These are phyloP conservation scores for Boletellus ananiceps DNA, from an alignment of 768 basidiomycete species.

Conservation along the genomic window DNA sequence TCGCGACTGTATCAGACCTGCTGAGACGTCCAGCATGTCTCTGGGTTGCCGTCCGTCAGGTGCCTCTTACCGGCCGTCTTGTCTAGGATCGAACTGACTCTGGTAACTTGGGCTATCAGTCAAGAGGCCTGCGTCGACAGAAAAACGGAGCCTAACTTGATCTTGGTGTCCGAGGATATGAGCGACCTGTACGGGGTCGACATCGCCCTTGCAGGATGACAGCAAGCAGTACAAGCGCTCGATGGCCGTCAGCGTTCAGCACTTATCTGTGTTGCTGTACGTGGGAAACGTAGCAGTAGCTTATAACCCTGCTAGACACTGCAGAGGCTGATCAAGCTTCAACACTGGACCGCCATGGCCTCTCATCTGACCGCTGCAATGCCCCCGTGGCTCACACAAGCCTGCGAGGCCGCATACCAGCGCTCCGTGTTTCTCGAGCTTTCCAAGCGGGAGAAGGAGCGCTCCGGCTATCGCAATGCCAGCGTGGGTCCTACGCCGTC, in stretches of 20 bases:
- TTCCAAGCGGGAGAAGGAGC: slow-evolving; percentile 36
- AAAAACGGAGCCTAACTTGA: slow-evolving; percentile 39
- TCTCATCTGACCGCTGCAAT: background rate
- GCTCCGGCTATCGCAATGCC: slow-evolving; percentile 27
- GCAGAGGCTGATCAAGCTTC: background rate
- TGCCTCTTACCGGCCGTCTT: slow-evolving; percentile 68
- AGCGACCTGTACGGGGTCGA: slow-evolving; percentile 17
- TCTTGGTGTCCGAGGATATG: slow-evolving; percentile 21
- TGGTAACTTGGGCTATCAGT: slow-evolving; percentile 25
- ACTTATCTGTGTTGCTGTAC: slow-evolving; percentile 3
- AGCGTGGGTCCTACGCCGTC: slow-evolving; percentile 2
- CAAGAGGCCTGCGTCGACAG: slow-evolving; percentile 15
- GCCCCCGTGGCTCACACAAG: slow-evolving; percentile 17
- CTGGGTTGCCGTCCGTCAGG: slow-evolving; percentile 64
- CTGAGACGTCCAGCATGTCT: slow-evolving; percentile 84
- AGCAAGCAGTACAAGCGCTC: background rate
- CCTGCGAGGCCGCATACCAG: slow-evolving; percentile 14
- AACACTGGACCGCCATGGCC: slow-evolving; percentile 7
- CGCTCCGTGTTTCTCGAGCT: slow-evolving; percentile 33
- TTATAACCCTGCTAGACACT: background rate
- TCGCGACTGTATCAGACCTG: slow-evolving; percentile 42
- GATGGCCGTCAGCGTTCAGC: no score
- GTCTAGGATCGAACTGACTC: slow-evolving; percentile 78
- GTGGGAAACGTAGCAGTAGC: slow-evolving; percentile 13
- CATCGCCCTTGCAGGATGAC: slow-evolving; percentile 15